Base-by-base conservation (phyloP, 345 rosid species). In the Lumnitzera racemosa region DNA sequence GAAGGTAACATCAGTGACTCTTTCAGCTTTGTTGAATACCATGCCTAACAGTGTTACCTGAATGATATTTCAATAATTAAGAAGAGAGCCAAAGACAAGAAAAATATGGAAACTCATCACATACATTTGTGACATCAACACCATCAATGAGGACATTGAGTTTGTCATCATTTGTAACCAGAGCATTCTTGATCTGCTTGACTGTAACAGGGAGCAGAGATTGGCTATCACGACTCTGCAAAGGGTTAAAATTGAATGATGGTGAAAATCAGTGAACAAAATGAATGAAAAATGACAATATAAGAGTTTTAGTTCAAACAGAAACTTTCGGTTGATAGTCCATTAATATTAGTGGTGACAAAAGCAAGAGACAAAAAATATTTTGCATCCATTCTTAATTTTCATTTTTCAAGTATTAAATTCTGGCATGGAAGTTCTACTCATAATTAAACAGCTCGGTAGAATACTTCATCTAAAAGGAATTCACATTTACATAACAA, bases 31-130 rank as follows among this genome's bases (percentile, higher is more conserved):
- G 53, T 78, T 83, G 72, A 71, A 61, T 24, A 92, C 78, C 55
- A 76, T 78, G 56, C 94, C 96, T 64, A 89, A 81, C 11, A 89
- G 59, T 57, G 78, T 73, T 74, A 85, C 78, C 96, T 88, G 54
- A 47, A 67, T 46, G 70, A 15, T 56, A 2, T 62, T 12, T 51
- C 61, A 53, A 46, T 12, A 15, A 31, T 14, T 29, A 13, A 10
- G 13, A 53, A 48, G 12, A 12, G 0, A 51, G 57, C 47, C 13
- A 2, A 5, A 20, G 29, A 23, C 57, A 36, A 53, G 47, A 13
- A 29, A 46, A 65, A 58, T 8, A 14, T 24, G 36, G 48, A 15
- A 46, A 3, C n/a, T 14, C 12, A 16, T 47, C 4, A n/a, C 52
- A 27, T 74, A 83, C 96, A 72, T 74, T 88, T 74, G 67, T 79